Percentiles rank a stretch among this genome's conserved stretches.
Conservation (phyloP, 257 asterid genomes). For the Solanum chiquidenum region DNA sequence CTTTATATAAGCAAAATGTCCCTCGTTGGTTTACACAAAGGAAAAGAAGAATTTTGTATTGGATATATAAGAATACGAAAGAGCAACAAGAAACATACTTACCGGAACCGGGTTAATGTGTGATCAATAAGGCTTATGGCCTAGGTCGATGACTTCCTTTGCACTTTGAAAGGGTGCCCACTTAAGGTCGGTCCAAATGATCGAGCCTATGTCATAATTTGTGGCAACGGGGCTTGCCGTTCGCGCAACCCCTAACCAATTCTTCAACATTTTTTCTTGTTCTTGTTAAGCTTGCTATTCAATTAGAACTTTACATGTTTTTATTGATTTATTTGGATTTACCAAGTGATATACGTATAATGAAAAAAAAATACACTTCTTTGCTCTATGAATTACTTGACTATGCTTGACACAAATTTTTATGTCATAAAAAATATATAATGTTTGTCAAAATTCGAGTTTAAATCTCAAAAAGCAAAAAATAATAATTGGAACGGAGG, state of each 20-base stretch:
- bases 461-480: not conserved
- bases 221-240: not conserved
- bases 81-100: constrained; percentile 5
- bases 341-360: too few species aligned
- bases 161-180: constrained; percentile 10
- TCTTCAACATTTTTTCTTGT: not conserved
- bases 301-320: too few species aligned
- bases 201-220: constrained; percentile 10
- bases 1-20: not conserved
- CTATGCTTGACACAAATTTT: too few species aligned
- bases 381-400: too few species aligned
- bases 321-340: too few species aligned
- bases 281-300: too few species aligned
- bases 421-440: too few species aligned
- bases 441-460: not conserved
- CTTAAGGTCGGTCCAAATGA: constrained; percentile 3
- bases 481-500: too few species aligned
- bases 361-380: too few species aligned
- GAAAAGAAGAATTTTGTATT: not conserved
- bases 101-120: constrained; percentile 16
- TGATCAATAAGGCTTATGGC: constrained; percentile 2
- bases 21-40: not conserved
- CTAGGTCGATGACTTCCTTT: constrained; percentile 9
- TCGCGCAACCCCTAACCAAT: constrained; percentile 3
- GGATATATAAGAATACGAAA: not conserved